Evolutionary conservation across 129 eudicot species (phyloP), one percentile per base, ranked within the genome.

Genomic region (Sambucus nigra): DNA sequence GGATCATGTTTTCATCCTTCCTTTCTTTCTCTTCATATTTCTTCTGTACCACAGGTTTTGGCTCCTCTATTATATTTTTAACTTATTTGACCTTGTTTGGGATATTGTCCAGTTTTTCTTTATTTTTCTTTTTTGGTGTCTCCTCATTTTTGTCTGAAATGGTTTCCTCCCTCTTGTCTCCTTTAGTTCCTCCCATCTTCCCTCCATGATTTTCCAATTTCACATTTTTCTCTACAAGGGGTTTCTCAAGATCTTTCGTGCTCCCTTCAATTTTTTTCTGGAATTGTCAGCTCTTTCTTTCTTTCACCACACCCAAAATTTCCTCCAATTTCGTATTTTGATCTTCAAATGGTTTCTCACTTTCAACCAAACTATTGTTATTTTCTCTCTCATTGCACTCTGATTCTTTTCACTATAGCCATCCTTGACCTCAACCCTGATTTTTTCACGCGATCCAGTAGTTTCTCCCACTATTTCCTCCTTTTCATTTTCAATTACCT

Each of bases 381-480:
- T 39, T 44, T 35, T 13, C 7, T 55, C 28, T 13, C 60, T n/a
- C 40, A 57, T 35, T 47, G 20, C 21, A 1, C 1, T 11, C 22
- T 25, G 48, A 53, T n/a, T 47, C 26, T 25, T 19, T 59, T 9
- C 56, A 12, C 5, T 27, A 57, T 38, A 5, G 15, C 41, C 59
- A 22, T 46, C 50, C 29, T 25, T 57, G 4, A 68, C 72, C 45
- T 57, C 64, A 16, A 70, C 72, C 60, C 63, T 58, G 19, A 67
- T 42, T 41, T 59, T 54, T 52, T 67, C 69, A 31, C 69, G 22
- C n/a, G 63, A 29, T 8, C 73, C 76, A 8, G 72, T 68, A 35
- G 66, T 75, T 47, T 25, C 81, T 31, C 61, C 47, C 51, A 47
- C 65, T 18, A 46, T 18, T 21, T 68, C 71, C 15, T 39, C 53